Percentiles rank a stretch among this genome's conserved stretches.
Evolutionary conservation across 805 yeast species (phyloP).

Genomic region (Ogataea sp.): DNA sequence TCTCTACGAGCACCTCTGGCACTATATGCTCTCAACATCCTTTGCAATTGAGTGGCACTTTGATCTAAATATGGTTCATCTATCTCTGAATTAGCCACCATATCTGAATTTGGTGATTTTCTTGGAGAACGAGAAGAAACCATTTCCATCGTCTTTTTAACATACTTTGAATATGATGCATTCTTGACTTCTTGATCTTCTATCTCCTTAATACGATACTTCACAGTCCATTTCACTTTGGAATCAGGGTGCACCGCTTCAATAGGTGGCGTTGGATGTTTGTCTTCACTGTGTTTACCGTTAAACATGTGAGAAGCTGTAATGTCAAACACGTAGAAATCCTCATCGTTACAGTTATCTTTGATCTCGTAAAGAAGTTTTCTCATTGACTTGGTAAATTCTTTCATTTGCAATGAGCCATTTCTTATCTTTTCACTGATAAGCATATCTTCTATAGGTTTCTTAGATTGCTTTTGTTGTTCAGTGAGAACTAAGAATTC

Average conservation of each 20-base stretch:
- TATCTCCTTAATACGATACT: slow-evolving; percentile 15
- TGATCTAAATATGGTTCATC: slow-evolving; percentile 10
- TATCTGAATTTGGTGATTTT: too few relatives aligned
- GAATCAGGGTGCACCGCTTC: slow-evolving; percentile 12
- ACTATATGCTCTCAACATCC: slow-evolving; percentile 25
- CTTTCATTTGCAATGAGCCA: not conserved
- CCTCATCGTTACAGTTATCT: too few relatives aligned
- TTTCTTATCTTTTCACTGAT: slow-evolving; percentile 1
- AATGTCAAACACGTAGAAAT: slow-evolving; percentile 30
- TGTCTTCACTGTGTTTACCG: slow-evolving; percentile 14
- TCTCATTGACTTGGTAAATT: too few relatives aligned
- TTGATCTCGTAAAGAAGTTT: too few relatives aligned
- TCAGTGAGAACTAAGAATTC: not conserved
- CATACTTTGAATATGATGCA: not conserved
- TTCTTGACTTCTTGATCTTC: slow-evolving; percentile 1
- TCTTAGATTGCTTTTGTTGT: slow-evolving; percentile 2
- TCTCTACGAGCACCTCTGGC: slow-evolving; percentile 14
- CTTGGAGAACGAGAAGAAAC: too few relatives aligned
- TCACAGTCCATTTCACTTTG: slow-evolving; percentile 18
- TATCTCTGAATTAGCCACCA: too few relatives aligned
- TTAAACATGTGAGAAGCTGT: slow-evolving; percentile 27
- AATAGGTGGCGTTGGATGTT: slow-evolving; percentile 23
- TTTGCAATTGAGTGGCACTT: slow-evolving; percentile 14
- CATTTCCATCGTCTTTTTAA: too few relatives aligned
- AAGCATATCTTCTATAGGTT: not conserved